Percentiles rank a stretch among this genome's conserved stretches.
These are phyloP conservation scores for Agaricus subrufescens DNA, from an alignment of 768 basidiomycete species.

Conservation along the genomic window DNA sequence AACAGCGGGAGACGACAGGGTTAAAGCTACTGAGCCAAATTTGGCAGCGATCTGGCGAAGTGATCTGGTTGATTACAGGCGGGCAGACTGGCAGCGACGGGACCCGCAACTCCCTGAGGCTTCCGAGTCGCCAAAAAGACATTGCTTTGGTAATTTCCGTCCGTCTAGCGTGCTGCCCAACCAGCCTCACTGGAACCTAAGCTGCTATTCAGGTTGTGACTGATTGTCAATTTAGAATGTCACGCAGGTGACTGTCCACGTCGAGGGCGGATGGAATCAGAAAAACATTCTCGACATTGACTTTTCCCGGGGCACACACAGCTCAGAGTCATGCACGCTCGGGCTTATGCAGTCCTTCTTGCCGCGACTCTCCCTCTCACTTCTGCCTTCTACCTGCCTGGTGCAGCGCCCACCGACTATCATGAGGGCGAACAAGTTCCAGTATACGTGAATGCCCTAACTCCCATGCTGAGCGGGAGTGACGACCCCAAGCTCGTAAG, in stretches of 20 bases:
- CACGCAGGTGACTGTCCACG: conserved; percentile 10
- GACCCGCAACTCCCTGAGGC: too few relatives aligned
- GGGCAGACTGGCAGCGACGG: too few relatives aligned
- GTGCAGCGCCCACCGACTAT: conserved; percentile 86
- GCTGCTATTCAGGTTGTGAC: too few relatives aligned
- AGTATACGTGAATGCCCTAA: conserved; percentile 83
- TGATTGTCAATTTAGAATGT: not conserved
- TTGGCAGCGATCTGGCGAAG: conserved; percentile 1
- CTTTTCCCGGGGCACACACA: not conserved
- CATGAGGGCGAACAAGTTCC: conserved; percentile 66
- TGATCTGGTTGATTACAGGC: not conserved
- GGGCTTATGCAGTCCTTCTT: conserved; percentile 15
- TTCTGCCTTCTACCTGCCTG: conserved; percentile 83
- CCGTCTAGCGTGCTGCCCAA: too few relatives aligned
- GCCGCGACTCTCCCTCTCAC: conserved; percentile 9
- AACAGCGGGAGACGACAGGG: conserved; percentile 15
- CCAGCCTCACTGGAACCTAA: too few relatives aligned
- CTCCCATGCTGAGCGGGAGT: conserved; percentile 70
- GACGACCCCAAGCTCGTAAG: conserved; percentile 74
- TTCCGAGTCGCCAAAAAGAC: too few relatives aligned
- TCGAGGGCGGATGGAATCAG: conserved; percentile 3
- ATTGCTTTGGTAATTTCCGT: not conserved
- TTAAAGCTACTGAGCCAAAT: conserved; percentile 14
- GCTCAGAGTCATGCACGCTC: conserved; percentile 19
- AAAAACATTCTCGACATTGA: conserved; percentile 1